Base-by-base conservation (phyloP, 2,329 filamentous ascomycete genomes). In the Gnomoniopsis smithogilvyi region DNA sequence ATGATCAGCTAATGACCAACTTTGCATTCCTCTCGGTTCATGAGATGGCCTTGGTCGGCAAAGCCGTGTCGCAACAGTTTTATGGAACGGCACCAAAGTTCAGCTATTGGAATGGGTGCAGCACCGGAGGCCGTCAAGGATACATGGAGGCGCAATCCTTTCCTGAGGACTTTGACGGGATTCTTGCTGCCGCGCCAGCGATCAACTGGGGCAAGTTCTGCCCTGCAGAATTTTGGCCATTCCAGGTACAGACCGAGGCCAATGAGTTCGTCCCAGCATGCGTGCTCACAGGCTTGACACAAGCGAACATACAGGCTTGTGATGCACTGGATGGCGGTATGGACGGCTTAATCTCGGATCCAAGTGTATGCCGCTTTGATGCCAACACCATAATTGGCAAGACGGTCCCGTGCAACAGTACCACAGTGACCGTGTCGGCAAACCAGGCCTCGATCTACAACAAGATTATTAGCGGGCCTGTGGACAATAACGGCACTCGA, bases 21-120 rank as follows among this genome's bases (percentile, higher is more conserved):
- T 41, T 41, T 14, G 36, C 36, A 41, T 41, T n/a, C 11, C 36
- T 41, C 6, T 41, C 36, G 36, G 36, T 41, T 3, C 36, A 41
- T n/a, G 36, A 41, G 36, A 41, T 41, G 36, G 36, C 36, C 36
- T n/a, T 41, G 12, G 36, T n/a, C 36, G 36, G 36, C 12, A 85
- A 85, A 65, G 61, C 72, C 3, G 63, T 85, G 21, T 74, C 76
- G 3, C 64, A 76, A 24, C 67, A 70, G 10, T 84, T 78, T 67
- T 85, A 85, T 64, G 70, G 74, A n/a, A 61, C 66, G 21, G 65
- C 69, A 0, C 72, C 75, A 1, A 67, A 70, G 1, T 80, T 78
- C 65, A 79, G 75, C n/a, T 84, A 83, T 67, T 84, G 76, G 66
- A 72, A 75, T 49, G 82, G 82, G 30, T 84, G 82, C 66, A 81